Evolutionary conservation across 2,329 filamentous ascomycete genomes (phyloP).

Genomic region (Cladosporium sphaerospermum): DNA sequence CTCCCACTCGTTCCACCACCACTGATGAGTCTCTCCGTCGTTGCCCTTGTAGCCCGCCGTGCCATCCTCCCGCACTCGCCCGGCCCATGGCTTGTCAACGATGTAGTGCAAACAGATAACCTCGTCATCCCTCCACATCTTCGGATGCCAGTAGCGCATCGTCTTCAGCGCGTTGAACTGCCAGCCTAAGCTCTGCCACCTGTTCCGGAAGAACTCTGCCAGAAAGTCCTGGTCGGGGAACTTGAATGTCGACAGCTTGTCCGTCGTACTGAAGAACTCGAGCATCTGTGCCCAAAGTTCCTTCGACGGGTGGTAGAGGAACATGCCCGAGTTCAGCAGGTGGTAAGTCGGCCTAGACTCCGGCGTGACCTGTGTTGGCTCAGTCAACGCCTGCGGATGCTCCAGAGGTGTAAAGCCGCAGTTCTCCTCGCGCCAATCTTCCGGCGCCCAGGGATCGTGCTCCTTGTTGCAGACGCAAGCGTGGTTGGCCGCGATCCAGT

Average conservation of each 20-base stretch:
- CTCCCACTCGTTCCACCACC: slow-evolving; percentile 48
- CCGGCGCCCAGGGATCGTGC: slow-evolving; percentile 44
- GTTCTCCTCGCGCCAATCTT: slow-evolving; percentile 43
- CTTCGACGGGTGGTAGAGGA: slow-evolving; percentile 43
- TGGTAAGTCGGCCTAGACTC: slow-evolving; percentile 34
- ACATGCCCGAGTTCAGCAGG: slow-evolving; percentile 48
- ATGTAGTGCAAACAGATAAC: slow-evolving; percentile 49
- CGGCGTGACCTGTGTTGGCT: slow-evolving; percentile 30
- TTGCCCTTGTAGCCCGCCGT: slow-evolving; percentile 44
- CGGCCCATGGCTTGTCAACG: slow-evolving; percentile 51
- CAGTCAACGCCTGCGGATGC: slow-evolving; percentile 31
- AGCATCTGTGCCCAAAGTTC: slow-evolving; percentile 37
- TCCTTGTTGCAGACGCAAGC: slow-evolving; percentile 50
- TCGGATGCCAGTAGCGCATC: slow-evolving; percentile 47
- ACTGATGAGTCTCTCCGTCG: slow-evolving; percentile 47
- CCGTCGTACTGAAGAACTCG: slow-evolving; percentile 35
- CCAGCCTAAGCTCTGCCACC: slow-evolving; percentile 43
- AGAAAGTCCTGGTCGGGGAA: slow-evolving; percentile 52
- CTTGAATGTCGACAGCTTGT: slow-evolving; percentile 38
- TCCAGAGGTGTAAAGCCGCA: slow-evolving; percentile 43
- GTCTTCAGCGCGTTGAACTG: slow-evolving; percentile 51
- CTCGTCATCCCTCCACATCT: slow-evolving; percentile 46
- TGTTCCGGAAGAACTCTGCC: slow-evolving; percentile 41
- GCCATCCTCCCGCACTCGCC: slow-evolving; percentile 36
- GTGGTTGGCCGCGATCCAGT: slow-evolving; percentile 45